A percentile compares a stretch with the other conserved stretches of the same genome.
Evolutionary conservation across 1,139 yeast species (phyloP).

Genomic region (Suhomyces taliae): DNA sequence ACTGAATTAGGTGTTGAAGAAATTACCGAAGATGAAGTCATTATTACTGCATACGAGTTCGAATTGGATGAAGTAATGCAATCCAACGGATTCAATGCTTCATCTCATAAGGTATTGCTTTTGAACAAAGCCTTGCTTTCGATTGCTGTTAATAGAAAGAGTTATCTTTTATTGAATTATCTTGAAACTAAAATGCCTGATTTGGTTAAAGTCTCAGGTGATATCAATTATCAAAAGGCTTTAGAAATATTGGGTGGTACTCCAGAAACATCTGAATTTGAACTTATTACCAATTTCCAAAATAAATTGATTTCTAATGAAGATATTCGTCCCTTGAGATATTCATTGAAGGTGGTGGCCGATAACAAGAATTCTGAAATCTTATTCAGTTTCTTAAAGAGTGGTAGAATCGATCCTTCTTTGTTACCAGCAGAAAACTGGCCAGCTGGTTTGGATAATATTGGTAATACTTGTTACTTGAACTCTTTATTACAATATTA

Average conservation of each 20-base stretch:
- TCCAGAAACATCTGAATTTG: constrained; percentile 52
- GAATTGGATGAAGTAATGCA: constrained; percentile 64
- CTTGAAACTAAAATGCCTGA: constrained; percentile 46
- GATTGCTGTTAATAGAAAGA: constrained; percentile 41
- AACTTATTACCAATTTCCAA: constrained; percentile 57
- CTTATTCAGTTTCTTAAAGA: constrained; percentile 50
- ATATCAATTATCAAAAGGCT: constrained; percentile 33
- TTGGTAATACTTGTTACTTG: constrained; percentile 93
- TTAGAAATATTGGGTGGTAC: constrained; percentile 45
- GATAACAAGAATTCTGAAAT: constrained; percentile 50
- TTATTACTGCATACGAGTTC: constrained; percentile 67
- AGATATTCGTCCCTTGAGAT: constrained; percentile 51
- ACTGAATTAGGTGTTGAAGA: constrained; percentile 59
- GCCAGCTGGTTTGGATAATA: constrained; percentile 91
- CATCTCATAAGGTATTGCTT: constrained; percentile 41
- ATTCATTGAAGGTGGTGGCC: constrained; percentile 51
- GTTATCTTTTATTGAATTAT: constrained; percentile 46
- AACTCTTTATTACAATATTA: constrained; percentile 88
- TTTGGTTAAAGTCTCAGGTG: constrained; percentile 19
- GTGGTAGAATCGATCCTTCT: constrained; percentile 62
- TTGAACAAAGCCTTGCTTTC: constrained; percentile 40
- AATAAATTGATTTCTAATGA: constrained; percentile 22
- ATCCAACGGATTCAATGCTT: constrained; percentile 51
- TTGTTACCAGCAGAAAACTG: constrained; percentile 64
- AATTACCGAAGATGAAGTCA: constrained; percentile 73